A percentile compares a stretch with the other conserved stretches of the same genome.
Evolutionary conservation across 768 basidiomycete genomes (phyloP).

Genomic region (Lactarius evosmus): DNA sequence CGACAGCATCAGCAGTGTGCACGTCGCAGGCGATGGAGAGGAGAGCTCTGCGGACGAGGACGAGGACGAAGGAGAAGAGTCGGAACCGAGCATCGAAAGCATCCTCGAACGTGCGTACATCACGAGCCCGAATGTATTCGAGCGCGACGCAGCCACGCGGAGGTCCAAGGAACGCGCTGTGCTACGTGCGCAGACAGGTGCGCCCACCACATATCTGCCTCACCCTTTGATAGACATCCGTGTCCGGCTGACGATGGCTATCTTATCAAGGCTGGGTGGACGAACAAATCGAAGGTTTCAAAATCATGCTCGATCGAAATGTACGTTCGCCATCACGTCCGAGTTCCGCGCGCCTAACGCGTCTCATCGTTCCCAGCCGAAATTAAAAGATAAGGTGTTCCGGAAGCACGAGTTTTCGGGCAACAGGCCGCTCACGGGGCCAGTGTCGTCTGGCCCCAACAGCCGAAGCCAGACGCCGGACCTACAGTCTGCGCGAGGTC

Average conservation of each 20-base stretch:
- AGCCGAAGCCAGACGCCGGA: conserved; percentile 20
- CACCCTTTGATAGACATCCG: not conserved
- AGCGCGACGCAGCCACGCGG: conserved; percentile 69
- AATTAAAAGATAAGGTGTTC: conserved; percentile 63
- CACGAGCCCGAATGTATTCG: conserved; percentile 69
- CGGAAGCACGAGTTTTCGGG: conserved; percentile 76
- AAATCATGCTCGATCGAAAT: conserved; percentile 82
- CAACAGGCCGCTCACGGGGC: conserved; percentile 41
- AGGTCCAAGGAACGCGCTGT: conserved; percentile 63
- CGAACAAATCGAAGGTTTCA: conserved; percentile 92
- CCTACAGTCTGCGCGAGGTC: conserved; percentile 20
- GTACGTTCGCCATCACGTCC: conserved; percentile 46
- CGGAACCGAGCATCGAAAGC: conserved; percentile 43
- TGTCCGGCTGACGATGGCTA: not conserved
- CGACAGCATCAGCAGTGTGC: conserved; percentile 41
- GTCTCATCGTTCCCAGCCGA: conserved; percentile 44
- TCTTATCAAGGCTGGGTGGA: conserved; percentile 61
- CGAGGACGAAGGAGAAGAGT: conserved; percentile 36
- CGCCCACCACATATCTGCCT: conserved; percentile 25
- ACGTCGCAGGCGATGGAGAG: conserved; percentile 67
- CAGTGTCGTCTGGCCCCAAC: conserved; percentile 3
- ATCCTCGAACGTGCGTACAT: conserved; percentile 78
- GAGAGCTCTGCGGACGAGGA: conserved; percentile 38
- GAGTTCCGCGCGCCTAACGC: not conserved
- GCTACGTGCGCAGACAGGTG: conserved; percentile 67